phyloP scores from a whole-genome alignment of 768 basidiomycete genomes.

The Boletus reticulatus region DNA sequence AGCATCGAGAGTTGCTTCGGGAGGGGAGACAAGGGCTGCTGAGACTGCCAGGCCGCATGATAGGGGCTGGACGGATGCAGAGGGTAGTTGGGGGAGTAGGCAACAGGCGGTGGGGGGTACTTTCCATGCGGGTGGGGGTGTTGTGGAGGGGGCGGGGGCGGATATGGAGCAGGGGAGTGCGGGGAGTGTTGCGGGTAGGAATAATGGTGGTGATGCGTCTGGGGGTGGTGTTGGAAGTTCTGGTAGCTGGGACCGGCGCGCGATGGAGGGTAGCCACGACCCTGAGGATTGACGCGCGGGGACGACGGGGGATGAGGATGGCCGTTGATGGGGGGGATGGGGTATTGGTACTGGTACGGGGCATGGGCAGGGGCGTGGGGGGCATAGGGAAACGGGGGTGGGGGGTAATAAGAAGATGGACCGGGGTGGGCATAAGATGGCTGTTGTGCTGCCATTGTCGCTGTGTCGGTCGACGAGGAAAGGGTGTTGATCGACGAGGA shows the following conservation, averaged over 20 bases:
- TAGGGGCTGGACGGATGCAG: conserved; percentile 29
- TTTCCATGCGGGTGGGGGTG: conserved; percentile 30
- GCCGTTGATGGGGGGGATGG: conserved; percentile 32
- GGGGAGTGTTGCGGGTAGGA: conserved; percentile 30
- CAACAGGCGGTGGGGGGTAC: conserved; percentile 26
- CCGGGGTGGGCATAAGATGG: conserved; percentile 28
- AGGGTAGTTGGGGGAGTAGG: conserved; percentile 31
- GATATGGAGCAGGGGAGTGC: conserved; percentile 27
- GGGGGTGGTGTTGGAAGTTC: conserved; percentile 32
- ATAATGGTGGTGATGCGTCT: conserved; percentile 31
- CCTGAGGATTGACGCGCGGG: conserved; percentile 26
- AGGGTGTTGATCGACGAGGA: conserved; percentile 7
- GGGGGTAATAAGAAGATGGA: conserved; percentile 27
- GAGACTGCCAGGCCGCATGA: conserved; percentile 44
- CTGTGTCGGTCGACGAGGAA: not conserved
- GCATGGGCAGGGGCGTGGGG: conserved; percentile 16
- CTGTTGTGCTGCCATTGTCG: conserved; percentile 25
- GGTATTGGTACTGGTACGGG: conserved; percentile 37
- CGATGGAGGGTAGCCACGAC: conserved; percentile 36
- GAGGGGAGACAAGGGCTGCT: conserved; percentile 52
- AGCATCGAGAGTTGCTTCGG: conserved; percentile 65
- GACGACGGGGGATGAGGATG: conserved; percentile 23
- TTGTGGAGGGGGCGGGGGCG: conserved; percentile 17
- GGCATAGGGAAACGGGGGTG: conserved; percentile 35
- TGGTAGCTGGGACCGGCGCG: conserved; percentile 40